phyloP scores from a whole-genome alignment of 2,329 filamentous ascomycete genomes.

The Alternaria panax region DNA sequence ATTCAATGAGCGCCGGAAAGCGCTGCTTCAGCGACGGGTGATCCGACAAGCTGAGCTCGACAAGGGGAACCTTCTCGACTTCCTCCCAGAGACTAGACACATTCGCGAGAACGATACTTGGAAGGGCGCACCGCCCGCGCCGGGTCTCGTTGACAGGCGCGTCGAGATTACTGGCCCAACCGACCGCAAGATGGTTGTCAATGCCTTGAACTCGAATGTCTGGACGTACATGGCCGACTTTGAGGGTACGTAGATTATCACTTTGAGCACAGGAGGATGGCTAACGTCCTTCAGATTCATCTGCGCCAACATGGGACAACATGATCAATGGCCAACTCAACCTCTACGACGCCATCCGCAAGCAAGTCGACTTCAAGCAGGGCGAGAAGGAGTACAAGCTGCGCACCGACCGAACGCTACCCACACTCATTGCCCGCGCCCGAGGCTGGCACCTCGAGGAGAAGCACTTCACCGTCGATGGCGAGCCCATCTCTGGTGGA shows the following conservation, averaged over 20 bases:
- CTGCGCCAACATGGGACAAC: slow-evolving; percentile 96
- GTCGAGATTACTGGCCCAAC: slow-evolving; percentile 98
- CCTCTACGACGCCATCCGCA: slow-evolving; percentile 93
- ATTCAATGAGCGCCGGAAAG: slow-evolving; percentile 89
- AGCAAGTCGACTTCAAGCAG: slow-evolving; percentile 94
- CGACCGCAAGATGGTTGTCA: slow-evolving; percentile 98
- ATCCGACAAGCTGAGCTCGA: slow-evolving; percentile 92
- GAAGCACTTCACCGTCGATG: slow-evolving; percentile 96
- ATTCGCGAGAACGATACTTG: slow-evolving; percentile 94
- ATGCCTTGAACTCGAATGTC: slow-evolving; percentile 92
- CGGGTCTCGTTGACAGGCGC: slow-evolving; percentile 88
- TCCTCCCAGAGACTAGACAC: slow-evolving; percentile 93
- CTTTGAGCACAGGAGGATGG: no score
- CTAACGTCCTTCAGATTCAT: slow-evolving; percentile 72
- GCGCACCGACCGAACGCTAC: slow-evolving; percentile 83
- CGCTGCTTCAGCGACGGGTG: slow-evolving; percentile 84
- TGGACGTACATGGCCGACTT: slow-evolving; percentile 99
- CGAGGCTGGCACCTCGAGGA: slow-evolving; percentile 98
- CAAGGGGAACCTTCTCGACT: slow-evolving; percentile 86
- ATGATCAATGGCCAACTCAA: slow-evolving; percentile 99
- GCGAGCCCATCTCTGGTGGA: slow-evolving; percentile 88
- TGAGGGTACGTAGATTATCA: slow-evolving; percentile 70
- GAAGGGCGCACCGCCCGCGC: slow-evolving; percentile 90
- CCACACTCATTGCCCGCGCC: slow-evolving; percentile 92
- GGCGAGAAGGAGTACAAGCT: slow-evolving; percentile 97